Evolutionary conservation across 495 filamentous ascomycete species (phyloP).

Genomic region (Trichoderma erinaceum): DNA sequence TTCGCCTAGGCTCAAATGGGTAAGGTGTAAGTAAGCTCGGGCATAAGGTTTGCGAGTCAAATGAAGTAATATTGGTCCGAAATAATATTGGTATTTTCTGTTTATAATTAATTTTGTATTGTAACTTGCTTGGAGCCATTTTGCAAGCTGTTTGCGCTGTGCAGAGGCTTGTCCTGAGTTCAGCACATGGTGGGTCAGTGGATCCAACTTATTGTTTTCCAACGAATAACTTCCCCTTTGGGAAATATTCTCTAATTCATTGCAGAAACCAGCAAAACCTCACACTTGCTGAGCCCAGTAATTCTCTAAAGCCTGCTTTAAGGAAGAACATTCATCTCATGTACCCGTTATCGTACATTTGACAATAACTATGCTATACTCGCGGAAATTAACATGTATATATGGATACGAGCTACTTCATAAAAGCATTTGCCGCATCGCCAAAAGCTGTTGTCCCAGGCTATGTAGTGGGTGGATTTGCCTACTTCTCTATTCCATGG

Average conservation of each 20-base stretch:
- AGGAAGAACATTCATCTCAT: not conserved
- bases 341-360: slow-evolving; percentile 19
- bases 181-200: too few species aligned
- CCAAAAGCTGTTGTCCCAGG: slow-evolving; percentile 39
- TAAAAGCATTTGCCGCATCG: slow-evolving; percentile 43
- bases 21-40: too few species aligned
- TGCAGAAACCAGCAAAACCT: not conserved
- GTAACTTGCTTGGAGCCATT: too few species aligned
- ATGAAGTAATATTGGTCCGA: too few species aligned
- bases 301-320: not conserved
- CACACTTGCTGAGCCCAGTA: not conserved
- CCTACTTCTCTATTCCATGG: slow-evolving; percentile 46
- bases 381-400: not conserved
- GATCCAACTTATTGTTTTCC: too few species aligned
- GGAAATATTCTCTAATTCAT: not conserved
- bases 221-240: not conserved
- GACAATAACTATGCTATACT: not conserved
- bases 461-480: slow-evolving; percentile 44
- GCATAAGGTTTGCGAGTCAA: too few species aligned
- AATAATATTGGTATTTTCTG: too few species aligned
- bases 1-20: too few species aligned
- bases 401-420: slow-evolving; percentile 45
- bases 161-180: too few species aligned
- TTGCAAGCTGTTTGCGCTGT: too few species aligned
- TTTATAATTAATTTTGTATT: too few species aligned